phyloP scores from a whole-genome alignment of 2,329 filamentous ascomycete species.

The Colletotrichum tropicale region DNA sequence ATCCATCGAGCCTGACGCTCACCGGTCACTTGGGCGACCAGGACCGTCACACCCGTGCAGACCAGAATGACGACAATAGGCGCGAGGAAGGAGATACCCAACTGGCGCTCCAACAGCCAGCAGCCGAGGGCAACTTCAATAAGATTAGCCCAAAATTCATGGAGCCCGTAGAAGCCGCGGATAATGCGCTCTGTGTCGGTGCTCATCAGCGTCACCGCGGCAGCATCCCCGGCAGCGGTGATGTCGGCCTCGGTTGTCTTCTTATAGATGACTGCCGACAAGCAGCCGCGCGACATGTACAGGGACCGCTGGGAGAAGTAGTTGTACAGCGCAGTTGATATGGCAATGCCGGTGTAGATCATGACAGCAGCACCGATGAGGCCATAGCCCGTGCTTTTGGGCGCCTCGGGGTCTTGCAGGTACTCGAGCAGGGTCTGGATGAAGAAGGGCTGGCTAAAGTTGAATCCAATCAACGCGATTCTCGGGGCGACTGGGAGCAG shows the following conservation, averaged over 20 bases:
- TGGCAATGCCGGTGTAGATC: slow-evolving; percentile 36
- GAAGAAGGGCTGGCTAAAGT: slow-evolving; percentile 47
- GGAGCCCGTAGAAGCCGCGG: slow-evolving; percentile 29
- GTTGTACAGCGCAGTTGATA: slow-evolving; percentile 35
- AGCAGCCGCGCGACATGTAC: slow-evolving; percentile 31
- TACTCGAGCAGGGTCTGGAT: slow-evolving; percentile 41
- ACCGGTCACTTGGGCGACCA: slow-evolving; percentile 22
- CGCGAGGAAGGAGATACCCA: slow-evolving; percentile 35
- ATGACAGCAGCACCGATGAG: slow-evolving; percentile 35
- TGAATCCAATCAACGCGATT: slow-evolving; percentile 42
- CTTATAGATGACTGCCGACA: slow-evolving; percentile 33
- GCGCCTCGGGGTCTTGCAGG: slow-evolving; percentile 27
- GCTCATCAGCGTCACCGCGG: slow-evolving; percentile 42
- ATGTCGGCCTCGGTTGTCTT: slow-evolving; percentile 32
- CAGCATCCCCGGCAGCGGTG: slow-evolving; percentile 29
- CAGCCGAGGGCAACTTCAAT: slow-evolving; percentile 35
- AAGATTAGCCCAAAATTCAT: slow-evolving; percentile 38
- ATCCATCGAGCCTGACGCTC: slow-evolving; percentile 32
- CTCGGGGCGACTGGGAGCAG: slow-evolving; percentile 40
- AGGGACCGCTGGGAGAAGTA: slow-evolving; percentile 32
- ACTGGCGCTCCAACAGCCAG: slow-evolving; percentile 34
- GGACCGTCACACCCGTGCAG: slow-evolving; percentile 22
- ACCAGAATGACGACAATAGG: slow-evolving; percentile 32
- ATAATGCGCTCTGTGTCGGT: slow-evolving; percentile 39
- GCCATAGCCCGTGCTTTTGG: slow-evolving; percentile 31